Evolutionary conservation across 1,139 yeast genomes (phyloP).

Genomic region (Taiozyma sp.): DNA sequence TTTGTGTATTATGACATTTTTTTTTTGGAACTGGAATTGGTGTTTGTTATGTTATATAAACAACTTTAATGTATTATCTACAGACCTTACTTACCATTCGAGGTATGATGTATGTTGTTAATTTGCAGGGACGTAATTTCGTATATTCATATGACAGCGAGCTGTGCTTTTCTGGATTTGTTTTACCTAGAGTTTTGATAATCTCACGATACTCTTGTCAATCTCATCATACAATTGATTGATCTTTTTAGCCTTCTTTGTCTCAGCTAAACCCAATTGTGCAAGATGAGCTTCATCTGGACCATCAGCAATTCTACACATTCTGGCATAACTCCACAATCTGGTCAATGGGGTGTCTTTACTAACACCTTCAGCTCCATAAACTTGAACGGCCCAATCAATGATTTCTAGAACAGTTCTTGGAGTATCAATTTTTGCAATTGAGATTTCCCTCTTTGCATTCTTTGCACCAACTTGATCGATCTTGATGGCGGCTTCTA

Average conservation of each 20-base stretch:
- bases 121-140: neutral
- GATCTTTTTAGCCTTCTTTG: slow-evolving; percentile 24
- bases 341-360: slow-evolving; percentile 60
- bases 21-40: neutral
- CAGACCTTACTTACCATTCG: neutral
- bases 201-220: slow-evolving; percentile 14
- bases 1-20: slow-evolving; percentile 10
- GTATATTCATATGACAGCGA: neutral
- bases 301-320: slow-evolving; percentile 68
- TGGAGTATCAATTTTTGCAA: slow-evolving; percentile 69
- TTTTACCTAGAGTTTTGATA: slow-evolving; percentile 14
- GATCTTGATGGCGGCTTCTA: slow-evolving; percentile 63
- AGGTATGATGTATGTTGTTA: neutral
- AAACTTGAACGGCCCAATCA: slow-evolving; percentile 68
- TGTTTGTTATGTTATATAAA: neutral
- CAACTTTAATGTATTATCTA: neutral
- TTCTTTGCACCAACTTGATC: slow-evolving; percentile 52
- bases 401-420: slow-evolving; percentile 47
- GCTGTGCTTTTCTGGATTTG: neutral
- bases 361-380: slow-evolving; percentile 65
- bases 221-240: slow-evolving; percentile 16
- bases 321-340: slow-evolving; percentile 52
- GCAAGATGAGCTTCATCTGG: slow-evolving; percentile 71
- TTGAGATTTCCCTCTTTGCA: slow-evolving; percentile 58
- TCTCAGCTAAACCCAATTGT: slow-evolving; percentile 41